Conservation (phyloP, 306 rosid genomes). For the Geum urbanum region DNA sequence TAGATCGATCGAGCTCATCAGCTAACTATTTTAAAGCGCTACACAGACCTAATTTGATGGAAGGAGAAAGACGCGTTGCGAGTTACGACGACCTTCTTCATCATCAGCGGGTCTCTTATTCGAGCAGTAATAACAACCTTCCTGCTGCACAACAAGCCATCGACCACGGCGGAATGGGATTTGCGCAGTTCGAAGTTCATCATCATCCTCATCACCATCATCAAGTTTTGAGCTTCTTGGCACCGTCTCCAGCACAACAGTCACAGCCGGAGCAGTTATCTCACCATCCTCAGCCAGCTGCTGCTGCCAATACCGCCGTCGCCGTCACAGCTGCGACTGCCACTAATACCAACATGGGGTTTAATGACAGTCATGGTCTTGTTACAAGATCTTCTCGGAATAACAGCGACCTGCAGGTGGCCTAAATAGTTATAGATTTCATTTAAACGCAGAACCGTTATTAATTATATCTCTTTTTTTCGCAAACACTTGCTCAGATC, state of each 20-base stretch:
- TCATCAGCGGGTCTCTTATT: constrained; percentile 52
- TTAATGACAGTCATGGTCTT: constrained; percentile 41
- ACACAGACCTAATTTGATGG: constrained; percentile 39
- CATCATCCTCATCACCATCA: constrained; percentile 18
- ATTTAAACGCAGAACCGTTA: not conserved
- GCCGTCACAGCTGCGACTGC: constrained; percentile 10
- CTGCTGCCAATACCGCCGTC: not conserved
- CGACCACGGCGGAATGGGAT: constrained; percentile 62
- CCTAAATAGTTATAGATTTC: not conserved
- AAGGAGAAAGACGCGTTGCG: constrained; percentile 52
- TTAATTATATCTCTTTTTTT: not conserved
- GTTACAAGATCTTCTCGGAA: constrained; percentile 61
- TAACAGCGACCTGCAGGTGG: constrained; percentile 59
- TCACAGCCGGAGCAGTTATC: not conserved
- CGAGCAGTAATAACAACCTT: constrained; percentile 23
- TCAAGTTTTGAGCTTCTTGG: constrained; percentile 76
- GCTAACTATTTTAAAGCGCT: not conserved
- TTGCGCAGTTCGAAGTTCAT: constrained; percentile 67
- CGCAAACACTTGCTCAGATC: constrained; percentile 7
- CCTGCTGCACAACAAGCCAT: constrained; percentile 46
- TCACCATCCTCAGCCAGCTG: constrained; percentile 10
- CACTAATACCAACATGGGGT: constrained; percentile 24
- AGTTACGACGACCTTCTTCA: constrained; percentile 39
- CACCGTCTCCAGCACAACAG: constrained; percentile 39
- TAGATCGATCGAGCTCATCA: not conserved